These are phyloP conservation scores for Tylopilus sp. DNA, from an alignment of 768 basidiomycete species.

Conservation along the genomic window DNA sequence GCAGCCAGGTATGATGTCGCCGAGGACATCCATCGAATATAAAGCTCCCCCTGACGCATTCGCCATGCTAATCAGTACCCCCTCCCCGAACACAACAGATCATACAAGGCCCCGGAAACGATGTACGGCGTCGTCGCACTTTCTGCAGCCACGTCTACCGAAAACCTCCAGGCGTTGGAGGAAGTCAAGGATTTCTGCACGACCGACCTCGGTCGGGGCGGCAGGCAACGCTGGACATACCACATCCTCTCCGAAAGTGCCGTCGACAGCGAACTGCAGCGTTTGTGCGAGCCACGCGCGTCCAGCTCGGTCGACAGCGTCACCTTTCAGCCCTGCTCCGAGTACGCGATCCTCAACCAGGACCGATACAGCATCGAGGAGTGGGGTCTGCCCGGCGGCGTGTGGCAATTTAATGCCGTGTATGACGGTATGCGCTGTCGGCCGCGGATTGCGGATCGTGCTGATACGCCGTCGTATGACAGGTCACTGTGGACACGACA, in stretches of 20 bases:
- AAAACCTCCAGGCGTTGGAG: constrained; percentile 47
- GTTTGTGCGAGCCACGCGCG: constrained; percentile 36
- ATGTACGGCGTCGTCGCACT: constrained; percentile 40
- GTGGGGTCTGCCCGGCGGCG: constrained; percentile 40
- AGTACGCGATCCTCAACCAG: constrained; percentile 36
- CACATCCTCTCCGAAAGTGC: constrained; percentile 41
- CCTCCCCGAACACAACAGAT: constrained; percentile 4
- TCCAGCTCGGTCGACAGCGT: constrained; percentile 35
- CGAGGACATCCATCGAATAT: constrained; percentile 23
- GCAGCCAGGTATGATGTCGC: too few relatives aligned
- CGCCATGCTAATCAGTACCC: constrained; percentile 11
- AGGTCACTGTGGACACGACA: constrained; percentile 50
- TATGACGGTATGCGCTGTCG: constrained; percentile 38
- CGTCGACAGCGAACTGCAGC: constrained; percentile 39
- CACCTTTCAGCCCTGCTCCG: constrained; percentile 42
- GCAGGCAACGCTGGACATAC: constrained; percentile 52
- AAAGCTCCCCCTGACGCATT: constrained; percentile 14
- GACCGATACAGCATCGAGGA: constrained; percentile 41
- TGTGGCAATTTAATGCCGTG: constrained; percentile 44
- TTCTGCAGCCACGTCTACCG: constrained; percentile 42
- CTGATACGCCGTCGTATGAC: constrained; percentile 7
- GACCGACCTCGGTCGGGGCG: constrained; percentile 54
- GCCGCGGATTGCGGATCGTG: too few relatives aligned
- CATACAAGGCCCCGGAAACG: constrained; percentile 10
- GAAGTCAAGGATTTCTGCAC: constrained; percentile 51